Evolutionary conservation across 106 monocot species (phyloP).

Genomic region (Xerophyta viscosa): DNA sequence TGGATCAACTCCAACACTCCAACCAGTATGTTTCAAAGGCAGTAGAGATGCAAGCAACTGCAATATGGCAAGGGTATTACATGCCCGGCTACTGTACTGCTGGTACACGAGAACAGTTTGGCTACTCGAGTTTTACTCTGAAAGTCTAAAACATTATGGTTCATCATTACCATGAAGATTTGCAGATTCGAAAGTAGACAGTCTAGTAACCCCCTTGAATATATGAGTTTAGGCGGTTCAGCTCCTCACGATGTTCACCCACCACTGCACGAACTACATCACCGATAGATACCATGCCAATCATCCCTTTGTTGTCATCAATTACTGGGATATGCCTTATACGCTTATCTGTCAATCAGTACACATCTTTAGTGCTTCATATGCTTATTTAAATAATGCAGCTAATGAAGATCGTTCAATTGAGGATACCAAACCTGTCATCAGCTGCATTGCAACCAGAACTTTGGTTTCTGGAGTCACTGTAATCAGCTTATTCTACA

Average conservation of each 20-base stretch:
- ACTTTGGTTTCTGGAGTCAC: constrained; percentile 86
- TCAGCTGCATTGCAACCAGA: constrained; percentile 92
- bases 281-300: constrained; percentile 96
- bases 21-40: no score
- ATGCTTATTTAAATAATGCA: not conserved
- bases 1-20: no score
- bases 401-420: not conserved
- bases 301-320: constrained; percentile 52
- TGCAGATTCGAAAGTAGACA: not conserved
- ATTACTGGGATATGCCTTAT: constrained; percentile 96
- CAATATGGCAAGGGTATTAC: no score
- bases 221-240: constrained; percentile 78
- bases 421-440: constrained; percentile 58
- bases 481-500: constrained; percentile 92
- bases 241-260: constrained; percentile 80
- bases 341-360: constrained; percentile 54
- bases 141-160: constrained; percentile 4
- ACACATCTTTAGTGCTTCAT: not conserved
- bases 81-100: no score
- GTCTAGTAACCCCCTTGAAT: constrained; percentile 90
- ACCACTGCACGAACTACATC: constrained; percentile 95
- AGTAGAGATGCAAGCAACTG: no score
- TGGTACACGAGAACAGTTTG: no score
- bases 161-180: constrained; percentile 22
- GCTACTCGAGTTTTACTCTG: no score